Conservation (phyloP, 2,329 filamentous ascomycete species). For the Calonectria hawksworthii region DNA sequence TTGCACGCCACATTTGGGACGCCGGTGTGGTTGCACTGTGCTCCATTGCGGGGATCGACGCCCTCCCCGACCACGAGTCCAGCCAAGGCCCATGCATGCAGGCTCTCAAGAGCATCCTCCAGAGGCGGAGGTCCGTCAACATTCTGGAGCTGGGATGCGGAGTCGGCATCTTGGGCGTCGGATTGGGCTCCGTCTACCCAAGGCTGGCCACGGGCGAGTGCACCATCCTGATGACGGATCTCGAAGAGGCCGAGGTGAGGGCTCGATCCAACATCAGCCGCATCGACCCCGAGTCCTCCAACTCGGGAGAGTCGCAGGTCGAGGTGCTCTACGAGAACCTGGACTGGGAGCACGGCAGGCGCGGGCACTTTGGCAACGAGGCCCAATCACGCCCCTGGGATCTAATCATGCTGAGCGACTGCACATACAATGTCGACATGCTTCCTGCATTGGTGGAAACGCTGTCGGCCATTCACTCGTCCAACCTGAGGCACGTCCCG, state of each 20-base stretch:
- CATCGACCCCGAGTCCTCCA: constrained; percentile 36
- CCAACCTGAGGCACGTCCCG: constrained; percentile 47
- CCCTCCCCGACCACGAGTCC: constrained; percentile 43
- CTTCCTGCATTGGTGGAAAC: constrained; percentile 68
- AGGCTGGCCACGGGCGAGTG: constrained; percentile 39
- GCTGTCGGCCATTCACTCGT: constrained; percentile 62
- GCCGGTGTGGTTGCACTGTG: constrained; percentile 63
- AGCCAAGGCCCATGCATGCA: constrained; percentile 47
- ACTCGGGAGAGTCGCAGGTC: constrained; percentile 35
- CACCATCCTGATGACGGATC: constrained; percentile 68
- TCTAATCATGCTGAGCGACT: constrained; percentile 69
- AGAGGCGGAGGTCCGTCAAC: constrained; percentile 48
- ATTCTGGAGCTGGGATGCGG: constrained; percentile 70
- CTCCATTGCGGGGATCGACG: constrained; percentile 48
- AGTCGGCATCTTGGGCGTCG: constrained; percentile 68
- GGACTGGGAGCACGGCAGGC: constrained; percentile 68
- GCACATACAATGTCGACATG: constrained; percentile 72
- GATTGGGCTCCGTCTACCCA: constrained; percentile 56
- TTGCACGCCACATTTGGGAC: constrained; percentile 72
- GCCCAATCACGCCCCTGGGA: constrained; percentile 62
- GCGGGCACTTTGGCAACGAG: constrained; percentile 59
- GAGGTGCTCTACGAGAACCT: constrained; percentile 66
- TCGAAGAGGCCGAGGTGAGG: constrained; percentile 66
- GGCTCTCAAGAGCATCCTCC: constrained; percentile 49
- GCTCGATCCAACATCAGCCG: constrained; percentile 62